A percentile compares a stretch with the other conserved stretches of the same genome.
These are phyloP conservation scores for Jacaranda copaia DNA, from an alignment of 257 asterid species.

Conservation along the genomic window DNA sequence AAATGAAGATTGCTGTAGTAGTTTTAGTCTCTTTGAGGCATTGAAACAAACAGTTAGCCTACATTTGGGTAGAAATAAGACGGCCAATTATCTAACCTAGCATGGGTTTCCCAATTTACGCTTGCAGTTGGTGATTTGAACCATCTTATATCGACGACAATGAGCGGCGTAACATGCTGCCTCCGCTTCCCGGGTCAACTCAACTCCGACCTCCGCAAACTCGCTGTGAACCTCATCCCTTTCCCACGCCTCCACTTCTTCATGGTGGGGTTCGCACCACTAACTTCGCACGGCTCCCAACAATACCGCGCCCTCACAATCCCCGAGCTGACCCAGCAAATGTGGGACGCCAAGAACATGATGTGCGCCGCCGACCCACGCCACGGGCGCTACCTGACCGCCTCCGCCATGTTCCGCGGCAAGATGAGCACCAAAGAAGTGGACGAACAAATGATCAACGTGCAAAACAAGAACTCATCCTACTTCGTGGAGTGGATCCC, in stretches of 20 bases:
- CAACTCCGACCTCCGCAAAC: conserved; percentile 75
- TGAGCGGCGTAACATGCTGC: conserved; percentile 83
- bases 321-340: conserved; percentile 80
- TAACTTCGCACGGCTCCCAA: conserved; percentile 74
- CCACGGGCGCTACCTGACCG: conserved; percentile 79
- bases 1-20: neutral
- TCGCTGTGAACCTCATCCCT: conserved; percentile 77
- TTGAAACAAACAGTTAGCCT: conserved; percentile 32
- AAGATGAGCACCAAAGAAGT: conserved; percentile 81
- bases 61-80: neutral
- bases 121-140: conserved; percentile 79
- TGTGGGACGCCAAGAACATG: conserved; percentile 88
- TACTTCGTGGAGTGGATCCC: conserved; percentile 86
- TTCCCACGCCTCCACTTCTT: conserved; percentile 81
- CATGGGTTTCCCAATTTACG: neutral
- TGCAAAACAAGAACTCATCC: conserved; percentile 83
- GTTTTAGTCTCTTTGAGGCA: conserved; percentile 24
- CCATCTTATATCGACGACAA: conserved; percentile 75
- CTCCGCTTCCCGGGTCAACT: conserved; percentile 80
- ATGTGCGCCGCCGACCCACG: conserved; percentile 86
- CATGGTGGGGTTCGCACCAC: conserved; percentile 81
- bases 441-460: conserved; percentile 78
- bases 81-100: neutral
- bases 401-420: conserved; percentile 83
- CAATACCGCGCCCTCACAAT: conserved; percentile 75